Percentiles rank a stretch among this genome's conserved stretches.
Conservation (phyloP, 1,284 basidiomycete species). For the Malassezia globosa region DNA sequence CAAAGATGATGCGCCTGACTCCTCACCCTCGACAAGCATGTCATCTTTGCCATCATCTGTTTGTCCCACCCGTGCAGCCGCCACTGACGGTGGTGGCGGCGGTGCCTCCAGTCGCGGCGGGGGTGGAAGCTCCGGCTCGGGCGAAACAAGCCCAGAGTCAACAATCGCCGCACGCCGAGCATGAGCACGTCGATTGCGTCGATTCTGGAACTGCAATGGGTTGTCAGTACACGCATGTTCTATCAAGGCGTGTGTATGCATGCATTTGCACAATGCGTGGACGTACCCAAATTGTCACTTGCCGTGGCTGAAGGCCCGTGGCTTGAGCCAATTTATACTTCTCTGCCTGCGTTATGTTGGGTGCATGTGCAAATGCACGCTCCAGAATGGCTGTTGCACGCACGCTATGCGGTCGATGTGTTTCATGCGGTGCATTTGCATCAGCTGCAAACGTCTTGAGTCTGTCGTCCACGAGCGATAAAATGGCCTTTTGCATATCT, state of each 20-base stretch:
- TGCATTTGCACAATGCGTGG: too few relatives aligned
- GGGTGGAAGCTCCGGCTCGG: neutral
- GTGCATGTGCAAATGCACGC: constrained; percentile 31
- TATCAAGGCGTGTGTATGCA: too few relatives aligned
- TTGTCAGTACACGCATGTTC: neutral
- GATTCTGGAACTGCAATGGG: constrained; percentile 9
- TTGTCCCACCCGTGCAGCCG: too few relatives aligned
- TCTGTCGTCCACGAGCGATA: constrained; percentile 9
- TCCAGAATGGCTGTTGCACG: constrained; percentile 32
- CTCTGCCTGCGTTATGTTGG: constrained; percentile 41
- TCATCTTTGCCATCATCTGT: neutral
- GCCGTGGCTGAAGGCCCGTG: constrained; percentile 37
- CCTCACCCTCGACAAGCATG: neutral
- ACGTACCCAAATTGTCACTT: constrained; percentile 46
- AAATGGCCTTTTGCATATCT: constrained; percentile 2
- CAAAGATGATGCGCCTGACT: neutral
- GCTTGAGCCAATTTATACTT: constrained; percentile 34
- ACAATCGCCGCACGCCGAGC: neutral
- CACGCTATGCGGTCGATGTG: constrained; percentile 20
- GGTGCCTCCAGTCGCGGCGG: neutral
- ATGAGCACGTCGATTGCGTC: constrained; percentile 9
- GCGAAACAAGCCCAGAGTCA: neutral
- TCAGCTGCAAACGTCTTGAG: constrained; percentile 1
- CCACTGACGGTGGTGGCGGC: neutral
- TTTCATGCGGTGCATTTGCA: constrained; percentile 2